Base-by-base conservation (phyloP, 352 stramenopile genomes). In the Phytophthora constricta region DNA sequence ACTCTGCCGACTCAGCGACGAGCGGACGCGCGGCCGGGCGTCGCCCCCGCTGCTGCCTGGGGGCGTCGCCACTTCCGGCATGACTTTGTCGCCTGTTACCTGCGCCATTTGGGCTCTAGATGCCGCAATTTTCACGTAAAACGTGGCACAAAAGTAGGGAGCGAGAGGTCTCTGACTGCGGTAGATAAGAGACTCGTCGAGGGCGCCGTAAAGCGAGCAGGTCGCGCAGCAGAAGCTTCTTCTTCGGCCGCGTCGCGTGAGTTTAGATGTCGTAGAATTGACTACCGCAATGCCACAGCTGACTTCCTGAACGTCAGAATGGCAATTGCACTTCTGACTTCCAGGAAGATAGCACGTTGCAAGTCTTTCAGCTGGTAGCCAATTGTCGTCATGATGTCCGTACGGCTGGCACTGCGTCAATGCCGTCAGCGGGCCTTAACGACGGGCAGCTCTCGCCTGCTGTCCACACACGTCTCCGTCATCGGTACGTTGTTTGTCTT, bases 391-490 rank as follows among this genome's bases (percentile, higher is more conserved):
- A 59, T 27, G 33, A 52, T 50, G 17, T 25, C 37, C 42, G 62
- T 28, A 49, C n/a, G 64, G 52, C 65, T 46, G 23, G 52, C 53
- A 34, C 61, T 72, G 45, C 65, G 46, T 26, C 56, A 60, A 25
- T 50, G 65, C 45, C 8, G 37, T 43, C 39, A 39, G 28, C 61
- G 13, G 28, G 22, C 26, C 33, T 46, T 43, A 0, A 23, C 55
- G 55, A 1, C 34, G 20, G 33, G 20, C 19, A 34, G 5, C 34
- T 33, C 10, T 25, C 62, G 74, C 2, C 59, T 63, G 53, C 26
- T 84, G 27, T 86, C 81, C 17, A 87, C 78, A 4, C 74, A 87
- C 58, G 78, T 89, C 19, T 86, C 71, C 0, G 80, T 89, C 26
- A 83, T 87, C 50, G 80, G 80, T 89, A 64, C 28, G 74, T 53